Evolutionary conservation across 371 early-diverging fungal species (phyloP).

Genomic region (Basidiobolus heterosporus): DNA sequence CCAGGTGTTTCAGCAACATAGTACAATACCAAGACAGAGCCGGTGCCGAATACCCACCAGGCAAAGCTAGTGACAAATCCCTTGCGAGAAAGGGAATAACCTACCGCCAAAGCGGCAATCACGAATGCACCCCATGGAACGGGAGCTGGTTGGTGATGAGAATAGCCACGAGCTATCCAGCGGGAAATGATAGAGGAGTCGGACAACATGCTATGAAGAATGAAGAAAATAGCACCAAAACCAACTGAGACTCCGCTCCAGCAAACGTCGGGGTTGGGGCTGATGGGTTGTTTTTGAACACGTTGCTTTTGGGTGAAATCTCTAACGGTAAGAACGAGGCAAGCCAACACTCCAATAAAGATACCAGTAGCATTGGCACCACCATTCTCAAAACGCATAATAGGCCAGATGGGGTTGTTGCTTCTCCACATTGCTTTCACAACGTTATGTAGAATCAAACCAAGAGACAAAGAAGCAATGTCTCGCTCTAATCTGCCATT

Average conservation of each 20-base stretch:
- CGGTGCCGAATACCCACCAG: constrained; percentile 39
- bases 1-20: constrained; percentile 39
- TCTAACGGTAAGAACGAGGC: constrained; percentile 21
- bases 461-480: constrained; percentile 41
- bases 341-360: constrained; percentile 35
- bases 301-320: background rate
- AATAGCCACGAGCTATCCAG: constrained; percentile 61
- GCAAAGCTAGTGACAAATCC: constrained; percentile 33
- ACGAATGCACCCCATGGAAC: constrained; percentile 58
- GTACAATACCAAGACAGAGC: constrained; percentile 33
- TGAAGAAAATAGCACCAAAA: constrained; percentile 47
- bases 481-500: constrained; percentile 39
- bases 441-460: constrained; percentile 43
- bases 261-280: constrained; percentile 7
- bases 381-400: constrained; percentile 53
- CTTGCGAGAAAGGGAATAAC: constrained; percentile 32
- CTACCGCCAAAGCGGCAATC: constrained; percentile 33
- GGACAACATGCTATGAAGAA: constrained; percentile 52
- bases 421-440: constrained; percentile 59
- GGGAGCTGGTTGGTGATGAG: constrained; percentile 53
- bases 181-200: constrained; percentile 58
- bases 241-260: constrained; percentile 38
- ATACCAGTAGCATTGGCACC: constrained; percentile 49
- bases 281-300: background rate
- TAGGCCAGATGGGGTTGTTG: constrained; percentile 68